Conservation (phyloP, 345 rosid genomes). For the Eucalyptus shirleyi region DNA sequence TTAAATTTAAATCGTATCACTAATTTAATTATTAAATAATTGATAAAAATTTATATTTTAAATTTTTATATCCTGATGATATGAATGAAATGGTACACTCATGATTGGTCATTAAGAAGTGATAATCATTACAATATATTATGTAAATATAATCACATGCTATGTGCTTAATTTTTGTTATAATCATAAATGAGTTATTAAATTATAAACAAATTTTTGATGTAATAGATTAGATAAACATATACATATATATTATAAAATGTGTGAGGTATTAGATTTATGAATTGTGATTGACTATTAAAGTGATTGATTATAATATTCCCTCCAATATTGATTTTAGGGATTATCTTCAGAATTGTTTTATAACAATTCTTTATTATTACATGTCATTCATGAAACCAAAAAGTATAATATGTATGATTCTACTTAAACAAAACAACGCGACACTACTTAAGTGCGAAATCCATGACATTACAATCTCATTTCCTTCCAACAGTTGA, state of each 20-base stretch:
- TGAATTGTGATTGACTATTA: background rate
- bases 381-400: background rate
- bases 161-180: background rate
- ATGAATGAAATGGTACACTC: background rate
- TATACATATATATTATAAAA: background rate
- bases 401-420: background rate
- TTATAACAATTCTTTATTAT: background rate
- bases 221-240: background rate
- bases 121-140: background rate
- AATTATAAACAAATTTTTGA: background rate
- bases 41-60: background rate
- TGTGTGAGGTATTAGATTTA: background rate
- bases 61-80: background rate
- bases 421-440: background rate
- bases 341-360: background rate
- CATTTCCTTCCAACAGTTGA: background rate
- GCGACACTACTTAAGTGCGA: too few relatives aligned
- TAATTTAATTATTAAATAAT: background rate
- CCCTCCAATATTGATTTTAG: background rate
- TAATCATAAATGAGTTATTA: background rate
- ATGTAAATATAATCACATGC: background rate
- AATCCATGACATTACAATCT: background rate
- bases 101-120: background rate
- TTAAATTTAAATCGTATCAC: background rate
- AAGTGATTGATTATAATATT: background rate